Base-by-base conservation (phyloP, 164 flowering plant genomes). In the Chimonanthus praecox region DNA sequence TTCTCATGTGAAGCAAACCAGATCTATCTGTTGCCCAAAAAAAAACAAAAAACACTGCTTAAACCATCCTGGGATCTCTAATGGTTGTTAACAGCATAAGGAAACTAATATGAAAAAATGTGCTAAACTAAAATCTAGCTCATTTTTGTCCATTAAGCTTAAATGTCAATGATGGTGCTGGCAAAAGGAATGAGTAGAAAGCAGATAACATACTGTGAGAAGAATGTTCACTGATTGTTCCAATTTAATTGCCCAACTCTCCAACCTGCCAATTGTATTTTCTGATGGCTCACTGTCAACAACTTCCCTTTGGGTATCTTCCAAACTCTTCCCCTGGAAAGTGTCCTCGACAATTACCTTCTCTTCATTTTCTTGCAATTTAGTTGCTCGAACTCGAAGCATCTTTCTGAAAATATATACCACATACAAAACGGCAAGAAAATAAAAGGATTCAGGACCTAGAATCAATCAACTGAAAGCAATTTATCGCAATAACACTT, bases 171-270 rank as follows among this genome's bases (percentile, higher is more conserved):
- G 33, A 49, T 48, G 0, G 4, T 5, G 18, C 62, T 5, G 49
- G 20, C 4, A 43, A 71, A 64, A 47, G 47, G 5, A 13, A n/a
- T 11, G 60, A 64, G 46, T 49, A 6, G 64, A 13, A 6, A 46
- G 44, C 44, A 54, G 10, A 73, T 13, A 68, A n/a, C 63, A 68
- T 84, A 92, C 98, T 71, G 96, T 92, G 64, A 93, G 92, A 75
- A 89, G 79, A 61, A 92, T 77, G 77, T 93, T 95, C 16, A 93
- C 69, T 13, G 92, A 82, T 74, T 90, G 98, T 76, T 95, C 98
- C 18, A 86, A 0, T 83, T 88, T 92, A 73, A 95, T 86, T 51
- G 79, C 78, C 96, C 91, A 88, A 60, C 74, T 80, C 78, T 88
- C 93, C 69, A 85, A 69, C 5, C 54, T 82, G 78, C 81, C 78